Conservation (phyloP, 2,329 filamentous ascomycete genomes). For the Aspergillus piperis region DNA sequence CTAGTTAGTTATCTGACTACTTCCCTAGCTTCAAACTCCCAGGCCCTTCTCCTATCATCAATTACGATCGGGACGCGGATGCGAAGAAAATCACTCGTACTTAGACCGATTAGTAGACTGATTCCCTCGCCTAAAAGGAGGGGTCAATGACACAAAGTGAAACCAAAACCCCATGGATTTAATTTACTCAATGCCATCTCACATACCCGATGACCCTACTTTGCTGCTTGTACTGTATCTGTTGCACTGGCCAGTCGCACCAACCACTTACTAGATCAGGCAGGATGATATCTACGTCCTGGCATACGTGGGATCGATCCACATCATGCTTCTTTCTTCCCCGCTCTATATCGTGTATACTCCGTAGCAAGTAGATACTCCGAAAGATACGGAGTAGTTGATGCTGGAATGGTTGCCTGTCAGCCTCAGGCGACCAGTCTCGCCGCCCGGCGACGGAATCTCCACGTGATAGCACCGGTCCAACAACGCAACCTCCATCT, state of each 20-base stretch:
- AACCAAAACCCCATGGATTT: neutral
- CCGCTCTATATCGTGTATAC: too few relatives aligned
- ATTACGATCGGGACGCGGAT: neutral
- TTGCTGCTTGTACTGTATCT: neutral
- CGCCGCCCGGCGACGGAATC: neutral
- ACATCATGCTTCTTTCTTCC: neutral
- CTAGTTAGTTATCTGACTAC: neutral
- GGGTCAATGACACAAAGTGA: neutral
- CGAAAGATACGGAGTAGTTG: too few relatives aligned
- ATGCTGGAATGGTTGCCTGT: neutral
- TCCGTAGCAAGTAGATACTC: too few relatives aligned
- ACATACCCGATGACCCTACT: neutral
- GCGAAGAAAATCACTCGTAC: neutral
- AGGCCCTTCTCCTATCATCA: neutral
- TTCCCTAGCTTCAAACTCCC: too few relatives aligned
- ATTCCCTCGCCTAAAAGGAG: neutral
- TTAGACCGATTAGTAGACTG: neutral
- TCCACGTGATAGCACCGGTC: conserved; percentile 1
- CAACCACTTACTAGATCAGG: neutral
- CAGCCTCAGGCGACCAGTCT: neutral
- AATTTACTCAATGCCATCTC: neutral
- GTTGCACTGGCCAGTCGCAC: conserved; percentile 5
- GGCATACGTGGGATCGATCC: neutral
- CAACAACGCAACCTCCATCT: conserved; percentile 3
- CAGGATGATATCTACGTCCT: neutral